phyloP scores from a whole-genome alignment of 805 yeast genomes.

The Yamadazyma phyllophila region DNA sequence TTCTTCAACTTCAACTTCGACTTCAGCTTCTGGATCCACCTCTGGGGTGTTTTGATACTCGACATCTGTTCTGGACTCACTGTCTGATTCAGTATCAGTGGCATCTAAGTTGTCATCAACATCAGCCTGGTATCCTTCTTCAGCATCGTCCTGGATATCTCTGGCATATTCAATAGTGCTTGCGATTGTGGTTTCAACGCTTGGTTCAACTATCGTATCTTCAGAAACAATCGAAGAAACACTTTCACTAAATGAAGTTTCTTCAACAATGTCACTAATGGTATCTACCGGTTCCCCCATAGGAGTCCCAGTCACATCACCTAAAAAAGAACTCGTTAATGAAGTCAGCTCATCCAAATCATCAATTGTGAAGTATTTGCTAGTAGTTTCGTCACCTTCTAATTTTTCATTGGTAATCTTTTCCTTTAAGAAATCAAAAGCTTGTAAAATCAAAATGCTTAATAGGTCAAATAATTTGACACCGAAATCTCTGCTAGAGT shows the following conservation, averaged over 20 bases:
- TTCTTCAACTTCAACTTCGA: background rate
- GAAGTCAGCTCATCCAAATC: slow-evolving; percentile 17
- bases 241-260: slow-evolving; percentile 7
- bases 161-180: background rate
- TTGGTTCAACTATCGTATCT: background rate
- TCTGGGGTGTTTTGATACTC: background rate
- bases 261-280: slow-evolving; percentile 10
- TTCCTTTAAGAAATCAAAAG: slow-evolving; percentile 26
- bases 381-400: slow-evolving; percentile 21
- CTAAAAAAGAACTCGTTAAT: background rate
- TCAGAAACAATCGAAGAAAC: slow-evolving; percentile 7
- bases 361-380: slow-evolving; percentile 22
- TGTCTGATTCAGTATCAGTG: background rate
- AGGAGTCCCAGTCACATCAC: slow-evolving; percentile 5
- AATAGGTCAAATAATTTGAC: slow-evolving; percentile 12
- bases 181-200: slow-evolving; percentile 4
- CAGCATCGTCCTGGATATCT: background rate
- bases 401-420: slow-evolving; percentile 24
- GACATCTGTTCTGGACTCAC: background rate
- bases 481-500: slow-evolving; percentile 14
- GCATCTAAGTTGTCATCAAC: background rate
- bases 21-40: background rate
- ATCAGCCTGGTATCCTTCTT: slow-evolving; percentile 5
- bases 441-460: slow-evolving; percentile 19
- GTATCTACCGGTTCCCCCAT: slow-evolving; percentile 11